Conservation (phyloP, 345 rosid species). For the Capsella bursapastoris region DNA sequence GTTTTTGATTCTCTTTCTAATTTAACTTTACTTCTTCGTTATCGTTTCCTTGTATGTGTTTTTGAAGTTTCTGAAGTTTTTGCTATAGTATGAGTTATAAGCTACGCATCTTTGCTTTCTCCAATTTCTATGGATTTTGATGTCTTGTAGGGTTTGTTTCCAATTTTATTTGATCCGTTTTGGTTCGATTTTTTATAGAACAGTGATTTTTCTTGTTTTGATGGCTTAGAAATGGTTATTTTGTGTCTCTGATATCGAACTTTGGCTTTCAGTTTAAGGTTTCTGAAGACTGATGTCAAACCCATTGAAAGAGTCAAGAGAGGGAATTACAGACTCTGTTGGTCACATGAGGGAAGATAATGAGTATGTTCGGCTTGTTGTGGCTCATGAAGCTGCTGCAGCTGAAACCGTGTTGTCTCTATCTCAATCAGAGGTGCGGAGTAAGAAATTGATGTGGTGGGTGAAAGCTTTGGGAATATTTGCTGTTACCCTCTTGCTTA, state of each 20-base stretch:
- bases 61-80: conserved; percentile 31
- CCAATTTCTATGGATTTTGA: neutral
- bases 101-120: conserved; percentile 30
- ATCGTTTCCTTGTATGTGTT: conserved; percentile 27
- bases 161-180: neutral
- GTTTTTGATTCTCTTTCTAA: conserved; percentile 21
- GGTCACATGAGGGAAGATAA: conserved; percentile 56
- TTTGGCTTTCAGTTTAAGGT: conserved; percentile 8
- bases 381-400: conserved; percentile 50
- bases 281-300: conserved; percentile 48
- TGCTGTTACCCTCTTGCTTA: conserved; percentile 37
- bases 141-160: conserved; percentile 24
- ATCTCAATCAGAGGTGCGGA: conserved; percentile 42
- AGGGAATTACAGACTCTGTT: conserved; percentile 35
- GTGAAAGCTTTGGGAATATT: conserved; percentile 52
- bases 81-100: conserved; percentile 3
- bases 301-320: conserved; percentile 45
- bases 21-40: conserved; percentile 29
- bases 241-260: conserved; percentile 11
- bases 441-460: conserved; percentile 63
- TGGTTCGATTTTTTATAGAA: neutral
- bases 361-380: conserved; percentile 76
- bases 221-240: conserved; percentile 9
- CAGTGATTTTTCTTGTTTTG: conserved; percentile 30
- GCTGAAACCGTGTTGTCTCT: conserved; percentile 44